Evolutionary conservation across 352 stramenopile genomes (phyloP).

Genomic region (Globisporangium carolinianum): DNA sequence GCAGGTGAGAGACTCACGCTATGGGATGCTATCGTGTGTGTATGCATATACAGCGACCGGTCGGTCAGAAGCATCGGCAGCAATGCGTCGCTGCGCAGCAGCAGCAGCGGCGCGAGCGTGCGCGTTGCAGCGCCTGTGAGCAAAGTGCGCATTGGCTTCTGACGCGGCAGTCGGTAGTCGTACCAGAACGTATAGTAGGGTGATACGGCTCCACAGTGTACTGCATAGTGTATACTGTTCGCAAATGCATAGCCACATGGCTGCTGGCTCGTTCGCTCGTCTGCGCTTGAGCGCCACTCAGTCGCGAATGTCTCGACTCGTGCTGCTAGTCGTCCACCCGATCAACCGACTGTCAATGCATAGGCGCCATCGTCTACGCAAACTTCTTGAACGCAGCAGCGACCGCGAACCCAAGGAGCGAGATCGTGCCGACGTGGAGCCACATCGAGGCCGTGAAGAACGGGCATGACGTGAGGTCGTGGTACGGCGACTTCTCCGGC

Average conservation of each 20-base stretch:
- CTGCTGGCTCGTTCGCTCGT: no score
- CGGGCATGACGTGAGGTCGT: conserved; percentile 62
- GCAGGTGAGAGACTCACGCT: background rate
- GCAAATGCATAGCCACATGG: no score
- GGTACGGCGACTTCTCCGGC: conserved; percentile 61
- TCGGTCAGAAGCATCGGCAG: conserved; percentile 46
- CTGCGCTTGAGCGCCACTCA: no score
- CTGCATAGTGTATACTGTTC: no score
- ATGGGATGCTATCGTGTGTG: no score
- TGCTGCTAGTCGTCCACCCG: no score
- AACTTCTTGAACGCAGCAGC: conserved; percentile 52
- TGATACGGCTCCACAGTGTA: no score
- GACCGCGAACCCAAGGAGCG: conserved; percentile 40
- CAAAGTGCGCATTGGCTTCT: conserved; percentile 53
- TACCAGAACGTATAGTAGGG: no score
- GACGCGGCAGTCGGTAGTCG: conserved; percentile 9
- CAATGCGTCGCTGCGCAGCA: conserved; percentile 45
- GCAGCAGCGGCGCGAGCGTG: conserved; percentile 33
- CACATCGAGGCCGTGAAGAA: conserved; percentile 77
- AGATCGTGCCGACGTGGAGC: conserved; percentile 65
- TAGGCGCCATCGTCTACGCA: conserved; percentile 14
- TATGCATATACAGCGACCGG: conserved; percentile 19
- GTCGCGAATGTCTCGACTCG: no score
- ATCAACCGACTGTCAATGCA: no score
- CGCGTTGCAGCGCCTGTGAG: conserved; percentile 54